These are phyloP conservation scores for Exserohilum rostratum DNA, from an alignment of 2,329 filamentous ascomycete species.

Conservation along the genomic window DNA sequence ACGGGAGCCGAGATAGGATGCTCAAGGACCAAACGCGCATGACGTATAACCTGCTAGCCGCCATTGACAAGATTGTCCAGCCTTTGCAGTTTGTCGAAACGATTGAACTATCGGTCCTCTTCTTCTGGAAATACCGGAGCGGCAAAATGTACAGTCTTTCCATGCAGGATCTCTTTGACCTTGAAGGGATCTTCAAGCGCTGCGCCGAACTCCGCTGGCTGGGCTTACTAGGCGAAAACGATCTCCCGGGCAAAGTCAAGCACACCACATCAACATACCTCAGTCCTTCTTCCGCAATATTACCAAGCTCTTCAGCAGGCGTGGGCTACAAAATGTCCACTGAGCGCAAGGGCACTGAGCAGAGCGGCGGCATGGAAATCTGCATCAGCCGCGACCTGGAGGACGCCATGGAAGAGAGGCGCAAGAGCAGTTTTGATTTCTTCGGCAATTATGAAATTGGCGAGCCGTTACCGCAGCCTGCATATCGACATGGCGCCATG, in stretches of 20 bases:
- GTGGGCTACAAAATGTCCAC: constrained; percentile 45
- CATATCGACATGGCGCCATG: constrained; percentile 39
- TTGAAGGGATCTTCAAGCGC: constrained; percentile 44
- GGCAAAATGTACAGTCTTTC: constrained; percentile 43
- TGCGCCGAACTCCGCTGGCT: constrained; percentile 43
- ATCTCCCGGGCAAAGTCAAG: constrained; percentile 15
- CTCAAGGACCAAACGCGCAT: constrained; percentile 40
- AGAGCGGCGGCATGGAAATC: constrained; percentile 47
- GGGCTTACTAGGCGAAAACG: constrained; percentile 32
- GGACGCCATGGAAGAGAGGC: constrained; percentile 35
- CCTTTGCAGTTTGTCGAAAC: constrained; percentile 33
- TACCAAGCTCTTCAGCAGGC: constrained; percentile 24
- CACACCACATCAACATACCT: constrained; percentile 10
- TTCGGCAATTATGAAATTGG: constrained; percentile 45
- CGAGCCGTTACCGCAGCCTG: constrained; percentile 42
- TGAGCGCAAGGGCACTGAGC: constrained; percentile 40
- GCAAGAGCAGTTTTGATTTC: constrained; percentile 43
- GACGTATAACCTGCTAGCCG: constrained; percentile 37
- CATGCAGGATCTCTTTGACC: constrained; percentile 45
- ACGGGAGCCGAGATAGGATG: constrained; percentile 19
- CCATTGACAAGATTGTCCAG: constrained; percentile 40
- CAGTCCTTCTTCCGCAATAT: constrained; percentile 20
- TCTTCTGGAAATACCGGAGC: constrained; percentile 43
- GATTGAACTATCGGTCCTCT: constrained; percentile 42
- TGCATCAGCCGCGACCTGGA: constrained; percentile 42